Evolutionary conservation across 129 eudicot species (phyloP), one percentile per base, ranked within the genome.

Genomic region (Artemisia argyi): DNA sequence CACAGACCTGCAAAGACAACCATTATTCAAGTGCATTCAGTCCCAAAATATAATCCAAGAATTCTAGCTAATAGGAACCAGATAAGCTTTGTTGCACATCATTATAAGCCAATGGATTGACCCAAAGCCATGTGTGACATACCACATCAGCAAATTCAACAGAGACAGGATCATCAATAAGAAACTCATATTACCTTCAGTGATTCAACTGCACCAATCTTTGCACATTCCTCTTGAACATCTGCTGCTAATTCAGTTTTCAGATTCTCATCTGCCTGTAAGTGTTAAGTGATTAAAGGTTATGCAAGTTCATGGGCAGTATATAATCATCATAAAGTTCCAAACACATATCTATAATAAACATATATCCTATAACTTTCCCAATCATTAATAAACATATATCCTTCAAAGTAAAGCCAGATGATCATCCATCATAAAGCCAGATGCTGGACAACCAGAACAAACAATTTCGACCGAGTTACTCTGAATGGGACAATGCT

Each of bases 201-300:
- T 61, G 85, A 80, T 65, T 94, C 97, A 79, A 90, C 83, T 14
- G 94, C 88, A 50, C 99, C 99, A 77, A 84, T 81, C 86, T 88
- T 94, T 71, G 78, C 71, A 66, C 94, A 94, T 84, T 94, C 99
- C 18, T 88, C 96, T 66, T 81, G 87, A 70, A 88, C 95, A 69
- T 94, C 99, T 62, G 83, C 89, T 76, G 91, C 89, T 64, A 94
- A 72, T 80, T 94, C 97, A 69, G 59, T 56, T 30, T 71, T 79
- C 53, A 94, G 76, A 71, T 73, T 76, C 79, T 79, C 95, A 79
- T 90, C 89, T 14, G 88, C 93, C 98, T 94, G 69, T 16, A 20
- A 20, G 22, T 20, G 22, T 20, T 20, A 20, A 20, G 22, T 22
- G 59, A 65, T 6, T 55, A 20, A 51, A 24, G 19, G n/a, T 55